phyloP scores from a whole-genome alignment of 768 basidiomycete species.

The Brasilioporus rufonigricans region DNA sequence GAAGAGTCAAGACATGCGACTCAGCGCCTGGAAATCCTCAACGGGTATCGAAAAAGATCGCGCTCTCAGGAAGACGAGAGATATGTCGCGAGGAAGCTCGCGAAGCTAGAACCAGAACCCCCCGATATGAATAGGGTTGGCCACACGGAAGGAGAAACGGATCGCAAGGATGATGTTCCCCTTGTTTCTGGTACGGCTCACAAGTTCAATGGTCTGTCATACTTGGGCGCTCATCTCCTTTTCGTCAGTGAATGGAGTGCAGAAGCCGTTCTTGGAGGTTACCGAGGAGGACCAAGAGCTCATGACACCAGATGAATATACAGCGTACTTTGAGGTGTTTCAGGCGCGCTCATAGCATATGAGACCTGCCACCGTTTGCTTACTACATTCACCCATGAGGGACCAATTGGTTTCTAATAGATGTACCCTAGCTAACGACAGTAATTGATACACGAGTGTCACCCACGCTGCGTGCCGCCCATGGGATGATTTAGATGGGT shows the following conservation, averaged over 20 bases:
- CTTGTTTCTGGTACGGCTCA: slow-evolving; percentile 59
- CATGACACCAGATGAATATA: slow-evolving; percentile 94
- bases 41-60: slow-evolving; percentile 73
- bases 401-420: slow-evolving; percentile 12
- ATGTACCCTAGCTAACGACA: slow-evolving; percentile 15
- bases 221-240: background rate
- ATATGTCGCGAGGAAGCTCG: slow-evolving; percentile 35
- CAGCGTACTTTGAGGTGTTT: slow-evolving; percentile 71
- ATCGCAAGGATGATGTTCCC: slow-evolving; percentile 47
- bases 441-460: background rate
- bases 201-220: background rate
- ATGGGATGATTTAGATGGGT: too few relatives aligned
- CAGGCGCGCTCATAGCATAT: slow-evolving; percentile 39
- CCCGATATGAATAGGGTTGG: slow-evolving; percentile 18
- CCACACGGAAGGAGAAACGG: background rate
- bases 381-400: slow-evolving; percentile 4
- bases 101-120: slow-evolving; percentile 39
- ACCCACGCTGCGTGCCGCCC: too few relatives aligned
- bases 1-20: slow-evolving; percentile 69
- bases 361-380: background rate
- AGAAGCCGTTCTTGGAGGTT: slow-evolving; percentile 72
- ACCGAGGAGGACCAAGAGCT: slow-evolving; percentile 90
- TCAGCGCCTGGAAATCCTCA: slow-evolving; percentile 65
- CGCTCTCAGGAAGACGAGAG: slow-evolving; percentile 63
- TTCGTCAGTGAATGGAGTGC: slow-evolving; percentile 65